Conservation (phyloP, 2,329 filamentous ascomycete genomes). For the Ophiostoma triangulosporum region DNA sequence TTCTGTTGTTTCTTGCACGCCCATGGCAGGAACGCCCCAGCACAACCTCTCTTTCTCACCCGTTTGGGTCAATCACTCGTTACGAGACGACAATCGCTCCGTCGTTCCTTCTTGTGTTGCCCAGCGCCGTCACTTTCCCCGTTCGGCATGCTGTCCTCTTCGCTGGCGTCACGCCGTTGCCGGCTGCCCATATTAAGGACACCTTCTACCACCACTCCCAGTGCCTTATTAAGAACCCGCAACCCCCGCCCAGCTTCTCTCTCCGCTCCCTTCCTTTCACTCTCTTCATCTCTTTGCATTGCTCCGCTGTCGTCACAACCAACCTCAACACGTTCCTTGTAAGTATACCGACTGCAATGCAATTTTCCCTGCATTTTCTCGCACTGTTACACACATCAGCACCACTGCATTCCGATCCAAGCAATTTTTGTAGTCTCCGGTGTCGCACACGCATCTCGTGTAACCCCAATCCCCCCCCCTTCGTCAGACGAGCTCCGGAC, state of each 20-base stretch:
- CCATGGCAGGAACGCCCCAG: background rate
- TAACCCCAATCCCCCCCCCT: background rate
- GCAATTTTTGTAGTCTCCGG: background rate
- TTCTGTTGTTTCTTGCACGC: background rate
- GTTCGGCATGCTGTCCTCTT: conserved; percentile 10
- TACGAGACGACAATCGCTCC: background rate
- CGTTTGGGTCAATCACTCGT: conserved; percentile 1
- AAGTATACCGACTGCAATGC: conserved; percentile 4
- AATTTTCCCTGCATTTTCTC: background rate
- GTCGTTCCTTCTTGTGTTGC: background rate
- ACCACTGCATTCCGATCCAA: background rate
- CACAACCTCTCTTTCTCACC: background rate
- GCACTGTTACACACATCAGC: background rate
- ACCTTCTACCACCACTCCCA: background rate
- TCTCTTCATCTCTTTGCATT: conserved; percentile 1
- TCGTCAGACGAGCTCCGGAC: background rate
- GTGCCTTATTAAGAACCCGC: conserved; percentile 9
- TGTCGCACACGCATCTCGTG: background rate
- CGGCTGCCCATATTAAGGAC: conserved; percentile 6
- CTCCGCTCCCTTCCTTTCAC: conserved; percentile 3
- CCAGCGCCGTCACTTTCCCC: background rate
- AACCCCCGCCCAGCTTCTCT: conserved; percentile 4
- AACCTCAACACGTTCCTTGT: conserved; percentile 4
- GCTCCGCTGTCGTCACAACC: conserved; percentile 13
- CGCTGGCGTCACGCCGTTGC: conserved; percentile 6